phyloP scores from a whole-genome alignment of 371 early-diverging fungal genomes.

The Mucor mucedo region DNA sequence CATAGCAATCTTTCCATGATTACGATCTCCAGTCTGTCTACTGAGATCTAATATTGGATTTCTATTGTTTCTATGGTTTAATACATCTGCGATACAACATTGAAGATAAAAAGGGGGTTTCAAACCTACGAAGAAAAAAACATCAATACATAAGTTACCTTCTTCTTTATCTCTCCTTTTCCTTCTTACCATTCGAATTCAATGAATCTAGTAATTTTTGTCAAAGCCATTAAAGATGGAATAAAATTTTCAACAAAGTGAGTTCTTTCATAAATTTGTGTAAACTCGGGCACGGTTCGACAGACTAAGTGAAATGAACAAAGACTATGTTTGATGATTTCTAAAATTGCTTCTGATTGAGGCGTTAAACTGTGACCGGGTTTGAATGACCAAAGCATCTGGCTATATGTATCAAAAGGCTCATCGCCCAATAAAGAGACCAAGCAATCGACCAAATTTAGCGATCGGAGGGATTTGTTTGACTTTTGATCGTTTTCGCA shows the following conservation, averaged over 20 bases:
- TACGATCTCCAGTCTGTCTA: too few relatives aligned
- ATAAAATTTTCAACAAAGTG: slow-evolving; percentile 18
- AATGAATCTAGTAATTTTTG: slow-evolving; percentile 12
- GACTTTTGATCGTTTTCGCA: slow-evolving; percentile 18
- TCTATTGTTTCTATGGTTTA: too few relatives aligned
- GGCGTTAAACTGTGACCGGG: slow-evolving; percentile 6
- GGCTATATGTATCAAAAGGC: slow-evolving; percentile 17
- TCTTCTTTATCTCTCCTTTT: slow-evolving; percentile 7
- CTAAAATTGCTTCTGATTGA: slow-evolving; percentile 19
- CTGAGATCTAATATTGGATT: too few relatives aligned
- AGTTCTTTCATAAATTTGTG: slow-evolving; percentile 20
- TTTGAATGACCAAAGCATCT: slow-evolving; percentile 20
- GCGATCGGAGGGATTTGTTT: slow-evolving; percentile 16
- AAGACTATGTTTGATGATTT: slow-evolving; percentile 17
- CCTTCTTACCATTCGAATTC: slow-evolving; percentile 17
- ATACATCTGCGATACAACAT: too few relatives aligned
- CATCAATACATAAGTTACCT: slow-evolving; percentile 2
- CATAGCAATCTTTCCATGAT: too few relatives aligned
- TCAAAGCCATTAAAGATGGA: slow-evolving; percentile 10
- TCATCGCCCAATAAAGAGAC: slow-evolving; percentile 13
- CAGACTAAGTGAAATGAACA: slow-evolving; percentile 19
- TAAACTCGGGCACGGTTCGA: slow-evolving; percentile 15
- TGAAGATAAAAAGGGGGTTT: too few relatives aligned
- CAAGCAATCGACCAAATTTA: slow-evolving; percentile 14
- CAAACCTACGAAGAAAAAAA: slow-evolving; percentile 8